Conservation (phyloP, 2,329 filamentous ascomycete species). For the Paecilomyces niveus region DNA sequence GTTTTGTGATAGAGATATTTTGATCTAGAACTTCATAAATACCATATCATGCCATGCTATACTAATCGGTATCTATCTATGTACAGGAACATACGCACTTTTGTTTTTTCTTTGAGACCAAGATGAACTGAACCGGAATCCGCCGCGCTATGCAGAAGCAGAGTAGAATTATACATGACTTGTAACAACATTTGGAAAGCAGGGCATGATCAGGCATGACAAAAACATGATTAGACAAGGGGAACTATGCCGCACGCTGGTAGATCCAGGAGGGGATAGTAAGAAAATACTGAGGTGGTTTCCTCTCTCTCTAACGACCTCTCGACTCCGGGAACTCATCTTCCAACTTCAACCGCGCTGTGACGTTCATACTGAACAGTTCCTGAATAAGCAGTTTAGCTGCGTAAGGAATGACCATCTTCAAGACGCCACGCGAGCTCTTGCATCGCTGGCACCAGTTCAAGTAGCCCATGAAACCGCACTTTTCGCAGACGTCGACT, state of each 20-base stretch:
- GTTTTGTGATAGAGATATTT: background rate
- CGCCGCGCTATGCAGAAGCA: background rate
- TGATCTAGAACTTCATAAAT: background rate
- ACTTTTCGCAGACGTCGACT: constrained; percentile 89
- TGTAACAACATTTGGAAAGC: background rate
- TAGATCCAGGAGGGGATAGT: too few relatives aligned
- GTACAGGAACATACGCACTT: background rate
- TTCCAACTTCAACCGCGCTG: constrained; percentile 79
- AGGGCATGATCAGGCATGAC: background rate
- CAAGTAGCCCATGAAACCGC: constrained; percentile 90
- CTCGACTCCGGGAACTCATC: constrained; percentile 72
- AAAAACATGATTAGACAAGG: too few relatives aligned
- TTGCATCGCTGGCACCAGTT: constrained; percentile 93
- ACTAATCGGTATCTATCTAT: background rate
- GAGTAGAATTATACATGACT: background rate
- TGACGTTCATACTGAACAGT: constrained; percentile 97
- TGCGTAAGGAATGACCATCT: constrained; percentile 96
- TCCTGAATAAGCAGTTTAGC: constrained; percentile 95
- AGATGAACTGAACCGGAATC: background rate
- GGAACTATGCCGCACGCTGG: too few relatives aligned
- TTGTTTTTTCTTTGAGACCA: background rate
- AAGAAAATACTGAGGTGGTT: too few relatives aligned
- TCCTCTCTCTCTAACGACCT: constrained; percentile 20
- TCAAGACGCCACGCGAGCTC: constrained; percentile 73
- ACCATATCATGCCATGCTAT: background rate